Evolutionary conservation across 371 early-diverging fungal species (phyloP).

Genomic region (Amoeboaphelidium occidentale): DNA sequence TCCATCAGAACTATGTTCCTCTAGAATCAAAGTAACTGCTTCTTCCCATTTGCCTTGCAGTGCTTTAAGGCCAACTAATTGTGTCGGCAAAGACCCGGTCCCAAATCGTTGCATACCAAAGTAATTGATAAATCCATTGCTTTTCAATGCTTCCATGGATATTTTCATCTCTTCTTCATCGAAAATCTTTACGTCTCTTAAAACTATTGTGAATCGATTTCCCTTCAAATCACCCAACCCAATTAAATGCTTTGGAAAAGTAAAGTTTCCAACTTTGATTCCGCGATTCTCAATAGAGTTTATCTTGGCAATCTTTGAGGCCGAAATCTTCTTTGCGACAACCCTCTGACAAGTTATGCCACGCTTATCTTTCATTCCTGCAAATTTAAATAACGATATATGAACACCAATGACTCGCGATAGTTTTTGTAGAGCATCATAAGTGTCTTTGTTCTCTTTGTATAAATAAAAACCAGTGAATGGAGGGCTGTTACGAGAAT

Average conservation of each 20-base stretch:
- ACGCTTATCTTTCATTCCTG: constrained; percentile 97
- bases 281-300: constrained; percentile 19
- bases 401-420: constrained; percentile 11
- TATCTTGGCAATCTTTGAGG: constrained; percentile 23
- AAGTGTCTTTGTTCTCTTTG: constrained; percentile 74
- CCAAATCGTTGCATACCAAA: constrained; percentile 98
- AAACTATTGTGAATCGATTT: constrained; percentile 61
- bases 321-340: constrained; percentile 35
- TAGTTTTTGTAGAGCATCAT: constrained; percentile 30
- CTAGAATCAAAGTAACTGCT: constrained; percentile 52
- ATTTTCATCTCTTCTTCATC: constrained; percentile 17
- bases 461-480: constrained; percentile 57
- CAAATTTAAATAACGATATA: constrained; percentile 42
- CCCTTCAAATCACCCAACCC: constrained; percentile 61
- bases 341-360: constrained; percentile 81
- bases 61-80: constrained; percentile 57
- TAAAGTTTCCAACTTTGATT: constrained; percentile 47
- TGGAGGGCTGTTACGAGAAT: too few relatives aligned
- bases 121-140: constrained; percentile 84
- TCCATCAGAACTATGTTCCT: constrained; percentile 19
- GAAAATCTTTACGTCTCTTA: constrained; percentile 16
- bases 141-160: constrained; percentile 30
- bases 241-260: constrained; percentile 26
- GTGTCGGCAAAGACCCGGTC: constrained; percentile 52
- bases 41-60: constrained; percentile 44